These are phyloP conservation scores for Vanrija humicola DNA, from an alignment of 1,284 basidiomycete species.

Conservation along the genomic window DNA sequence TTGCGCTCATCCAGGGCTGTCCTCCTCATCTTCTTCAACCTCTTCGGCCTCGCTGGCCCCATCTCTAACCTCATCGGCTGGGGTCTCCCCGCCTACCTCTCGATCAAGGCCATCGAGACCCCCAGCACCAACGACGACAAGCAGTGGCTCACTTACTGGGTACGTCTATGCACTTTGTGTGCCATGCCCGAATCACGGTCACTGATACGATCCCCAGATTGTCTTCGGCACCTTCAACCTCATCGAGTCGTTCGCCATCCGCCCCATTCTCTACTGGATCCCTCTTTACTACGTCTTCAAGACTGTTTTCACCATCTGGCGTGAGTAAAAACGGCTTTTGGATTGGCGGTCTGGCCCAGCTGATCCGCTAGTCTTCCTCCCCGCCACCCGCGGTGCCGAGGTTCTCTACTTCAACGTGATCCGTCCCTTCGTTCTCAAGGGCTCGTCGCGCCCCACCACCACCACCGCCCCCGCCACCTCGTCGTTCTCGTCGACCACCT, in stretches of 20 bases:
- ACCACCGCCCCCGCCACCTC: background rate
- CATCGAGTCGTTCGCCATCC: constrained; percentile 45
- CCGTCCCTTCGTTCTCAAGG: constrained; percentile 62
- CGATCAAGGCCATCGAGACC: constrained; percentile 50
- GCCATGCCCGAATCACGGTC: background rate
- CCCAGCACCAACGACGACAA: constrained; percentile 51
- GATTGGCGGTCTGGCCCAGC: background rate
- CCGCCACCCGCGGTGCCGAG: constrained; percentile 64
- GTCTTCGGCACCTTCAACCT: constrained; percentile 50
- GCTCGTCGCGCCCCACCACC: background rate
- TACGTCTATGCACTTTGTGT: constrained; percentile 13
- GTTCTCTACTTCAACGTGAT: constrained; percentile 62
- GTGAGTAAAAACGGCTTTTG: constrained; percentile 23
- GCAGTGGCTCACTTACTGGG: constrained; percentile 52
- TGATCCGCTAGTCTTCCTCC: constrained; percentile 38
- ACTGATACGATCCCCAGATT: constrained; percentile 23
- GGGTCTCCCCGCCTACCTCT: constrained; percentile 51
- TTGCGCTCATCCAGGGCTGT: constrained; percentile 28
- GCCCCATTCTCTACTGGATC: constrained; percentile 48
- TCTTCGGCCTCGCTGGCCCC: constrained; percentile 49
- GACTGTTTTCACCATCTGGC: constrained; percentile 80
- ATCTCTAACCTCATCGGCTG: constrained; percentile 51
- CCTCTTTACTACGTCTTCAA: constrained; percentile 82
- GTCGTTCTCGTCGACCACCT: constrained; percentile 14
- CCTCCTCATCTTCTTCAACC: constrained; percentile 51